Percentiles rank a stretch among this genome's conserved stretches.
Conservation (phyloP, 768 basidiomycete genomes). For the Mycena leptocephala region DNA sequence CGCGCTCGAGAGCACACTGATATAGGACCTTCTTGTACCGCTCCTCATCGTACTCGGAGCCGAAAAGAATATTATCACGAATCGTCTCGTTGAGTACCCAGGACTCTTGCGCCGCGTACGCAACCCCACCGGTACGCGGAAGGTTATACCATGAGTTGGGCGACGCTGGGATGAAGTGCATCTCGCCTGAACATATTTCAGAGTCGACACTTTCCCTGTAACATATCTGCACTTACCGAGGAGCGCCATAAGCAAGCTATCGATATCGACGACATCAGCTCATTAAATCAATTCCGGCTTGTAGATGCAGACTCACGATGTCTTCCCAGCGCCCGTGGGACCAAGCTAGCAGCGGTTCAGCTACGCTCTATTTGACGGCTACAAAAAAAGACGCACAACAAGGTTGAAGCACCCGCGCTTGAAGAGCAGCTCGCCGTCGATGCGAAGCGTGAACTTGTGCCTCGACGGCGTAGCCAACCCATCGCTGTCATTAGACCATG, state of each 20-base stretch:
- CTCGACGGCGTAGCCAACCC: conserved; percentile 54
- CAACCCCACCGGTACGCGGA: conserved; percentile 78
- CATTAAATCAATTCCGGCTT: too few relatives aligned
- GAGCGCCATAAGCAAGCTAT: conserved; percentile 70
- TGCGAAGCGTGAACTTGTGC: conserved; percentile 65
- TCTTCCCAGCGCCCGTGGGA: conserved; percentile 64
- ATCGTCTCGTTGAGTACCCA: conserved; percentile 92
- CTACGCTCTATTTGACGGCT: conserved; percentile 17
- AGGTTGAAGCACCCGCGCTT: conserved; percentile 69
- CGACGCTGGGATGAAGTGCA: conserved; percentile 72
- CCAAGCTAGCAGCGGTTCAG: conserved; percentile 32
- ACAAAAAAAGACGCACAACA: conserved; percentile 68
- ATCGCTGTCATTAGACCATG: conserved; percentile 63
- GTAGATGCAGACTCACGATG: conserved; percentile 61
- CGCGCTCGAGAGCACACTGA: conserved; percentile 83
- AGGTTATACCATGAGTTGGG: conserved; percentile 79
- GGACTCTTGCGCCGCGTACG: conserved; percentile 89
- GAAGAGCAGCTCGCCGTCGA: conserved; percentile 71
- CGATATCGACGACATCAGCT: not conserved
- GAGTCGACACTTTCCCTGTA: conserved; percentile 17
- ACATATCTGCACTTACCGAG: conserved; percentile 51
- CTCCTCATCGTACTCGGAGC: conserved; percentile 82
- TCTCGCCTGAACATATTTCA: conserved; percentile 60
- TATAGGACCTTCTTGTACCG: conserved; percentile 85
- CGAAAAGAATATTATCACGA: conserved; percentile 88